Percentiles rank a stretch among this genome's conserved stretches.
phyloP scores from a whole-genome alignment of 208 protist genomes.

The Leishmania turanica region DNA sequence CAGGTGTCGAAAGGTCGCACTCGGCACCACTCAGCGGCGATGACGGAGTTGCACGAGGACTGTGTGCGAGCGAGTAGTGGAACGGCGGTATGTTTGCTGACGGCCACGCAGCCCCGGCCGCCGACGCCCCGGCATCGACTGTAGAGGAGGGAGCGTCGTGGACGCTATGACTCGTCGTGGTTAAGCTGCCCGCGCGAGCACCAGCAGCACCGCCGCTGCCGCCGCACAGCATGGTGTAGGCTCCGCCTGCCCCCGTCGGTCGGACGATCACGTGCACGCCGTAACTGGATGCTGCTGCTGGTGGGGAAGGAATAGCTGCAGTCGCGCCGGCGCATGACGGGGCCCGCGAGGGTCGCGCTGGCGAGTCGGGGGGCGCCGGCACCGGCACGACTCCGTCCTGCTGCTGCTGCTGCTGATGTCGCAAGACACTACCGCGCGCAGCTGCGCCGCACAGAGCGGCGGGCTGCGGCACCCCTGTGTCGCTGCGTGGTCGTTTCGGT shows the following conservation, averaged over 20 bases:
- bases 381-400: not conserved
- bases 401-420: not conserved
- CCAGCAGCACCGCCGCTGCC: not conserved
- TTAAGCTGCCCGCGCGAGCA: not conserved
- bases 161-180: not conserved
- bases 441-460: not conserved
- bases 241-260: not conserved
- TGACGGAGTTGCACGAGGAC: not conserved
- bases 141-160: constrained; percentile 5
- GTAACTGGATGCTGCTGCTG: not conserved
- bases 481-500: not conserved
- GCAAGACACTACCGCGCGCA: not conserved
- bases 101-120: not conserved
- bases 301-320: constrained; percentile 1
- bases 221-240: not conserved
- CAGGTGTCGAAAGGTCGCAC: not conserved
- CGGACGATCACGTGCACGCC: not conserved
- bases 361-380: not conserved
- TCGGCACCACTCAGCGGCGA: not conserved
- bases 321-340: not conserved
- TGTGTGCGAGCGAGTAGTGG: not conserved
- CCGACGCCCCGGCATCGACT: not conserved
- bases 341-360: not conserved
- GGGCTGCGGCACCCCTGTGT: too few species aligned
- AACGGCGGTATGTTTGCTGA: not conserved